These are phyloP conservation scores for Puccinia polysora DNA, from an alignment of 1,284 basidiomycete genomes.

Conservation along the genomic window DNA sequence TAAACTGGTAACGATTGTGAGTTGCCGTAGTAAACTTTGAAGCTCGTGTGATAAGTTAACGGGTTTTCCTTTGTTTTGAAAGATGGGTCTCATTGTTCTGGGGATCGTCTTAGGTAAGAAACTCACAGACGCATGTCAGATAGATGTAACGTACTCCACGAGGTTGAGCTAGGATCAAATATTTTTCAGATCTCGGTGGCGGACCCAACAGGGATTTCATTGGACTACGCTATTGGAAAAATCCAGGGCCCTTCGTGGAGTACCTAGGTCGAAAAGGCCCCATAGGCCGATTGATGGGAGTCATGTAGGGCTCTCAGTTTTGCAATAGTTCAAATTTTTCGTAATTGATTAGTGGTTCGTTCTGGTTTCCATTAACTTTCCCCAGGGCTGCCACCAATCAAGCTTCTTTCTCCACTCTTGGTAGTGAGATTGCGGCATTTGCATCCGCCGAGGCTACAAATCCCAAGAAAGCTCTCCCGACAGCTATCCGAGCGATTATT, in stretches of 20 bases:
- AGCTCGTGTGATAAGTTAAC: too few species aligned
- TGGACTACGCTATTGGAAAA: constrained; percentile 57
- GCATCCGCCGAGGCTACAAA: constrained; percentile 54
- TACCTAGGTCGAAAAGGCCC: constrained; percentile 49
- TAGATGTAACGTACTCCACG: background rate
- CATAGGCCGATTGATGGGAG: constrained; percentile 57
- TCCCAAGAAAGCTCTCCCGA: constrained; percentile 51
- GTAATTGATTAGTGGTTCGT: too few species aligned
- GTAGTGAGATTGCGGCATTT: constrained; percentile 51
- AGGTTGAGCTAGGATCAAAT: constrained; percentile 45
- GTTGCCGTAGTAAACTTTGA: too few species aligned
- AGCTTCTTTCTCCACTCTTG: constrained; percentile 53
- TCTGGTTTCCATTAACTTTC: constrained; percentile 29
- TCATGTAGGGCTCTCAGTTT: constrained; percentile 53
- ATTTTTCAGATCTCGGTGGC: constrained; percentile 61
- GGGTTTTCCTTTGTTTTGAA: background rate
- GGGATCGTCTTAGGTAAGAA: constrained; percentile 34
- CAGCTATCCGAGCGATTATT: constrained; percentile 60
- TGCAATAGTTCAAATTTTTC: constrained; percentile 36
- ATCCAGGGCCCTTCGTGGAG: constrained; percentile 57
- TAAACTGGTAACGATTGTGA: constrained; percentile 39
- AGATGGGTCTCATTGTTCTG: constrained; percentile 29
- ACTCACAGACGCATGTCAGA: background rate
- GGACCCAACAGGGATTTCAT: constrained; percentile 52
- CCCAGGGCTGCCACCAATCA: constrained; percentile 55